Evolutionary conservation across 2,329 filamentous ascomycete species (phyloP).

Genomic region (Lithohypha guttulata): DNA sequence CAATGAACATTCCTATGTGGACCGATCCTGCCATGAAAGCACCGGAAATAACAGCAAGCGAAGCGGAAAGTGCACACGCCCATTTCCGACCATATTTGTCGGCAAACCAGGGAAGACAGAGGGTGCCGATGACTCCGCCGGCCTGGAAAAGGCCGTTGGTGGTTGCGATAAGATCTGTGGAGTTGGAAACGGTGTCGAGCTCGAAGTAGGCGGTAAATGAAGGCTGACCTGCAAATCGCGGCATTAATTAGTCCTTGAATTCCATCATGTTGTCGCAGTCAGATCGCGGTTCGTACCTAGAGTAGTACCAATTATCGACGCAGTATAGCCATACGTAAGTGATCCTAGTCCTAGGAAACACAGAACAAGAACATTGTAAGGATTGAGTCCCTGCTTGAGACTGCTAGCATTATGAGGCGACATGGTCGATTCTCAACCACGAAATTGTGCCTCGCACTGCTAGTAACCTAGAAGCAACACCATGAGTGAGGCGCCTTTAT

Average conservation of each 20-base stretch:
- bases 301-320: slow-evolving; percentile 18
- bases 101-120: slow-evolving; percentile 13
- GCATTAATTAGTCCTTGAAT: no score
- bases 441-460: no score
- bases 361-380: slow-evolving; percentile 14
- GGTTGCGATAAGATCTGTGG: slow-evolving; percentile 34
- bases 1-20: slow-evolving; percentile 17
- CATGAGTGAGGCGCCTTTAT: no score
- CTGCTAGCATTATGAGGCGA: background rate
- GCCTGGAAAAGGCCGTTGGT: slow-evolving; percentile 37
- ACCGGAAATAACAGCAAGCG: slow-evolving; percentile 12
- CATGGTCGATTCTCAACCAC: background rate
- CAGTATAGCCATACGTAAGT: slow-evolving; percentile 17
- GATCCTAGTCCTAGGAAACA: slow-evolving; percentile 15
- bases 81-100: slow-evolving; percentile 18
- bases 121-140: slow-evolving; percentile 29
- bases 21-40: slow-evolving; percentile 14
- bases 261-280: no score
- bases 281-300: no score
- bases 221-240: slow-evolving; percentile 36
- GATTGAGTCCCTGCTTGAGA: slow-evolving; percentile 6
- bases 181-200: slow-evolving; percentile 29
- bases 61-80: slow-evolving; percentile 15
- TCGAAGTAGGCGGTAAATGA: slow-evolving; percentile 36
- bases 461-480: no score